Evolutionary conservation across 495 filamentous ascomycete genomes (phyloP).

Genomic region (Talaromyces adpressus): DNA sequence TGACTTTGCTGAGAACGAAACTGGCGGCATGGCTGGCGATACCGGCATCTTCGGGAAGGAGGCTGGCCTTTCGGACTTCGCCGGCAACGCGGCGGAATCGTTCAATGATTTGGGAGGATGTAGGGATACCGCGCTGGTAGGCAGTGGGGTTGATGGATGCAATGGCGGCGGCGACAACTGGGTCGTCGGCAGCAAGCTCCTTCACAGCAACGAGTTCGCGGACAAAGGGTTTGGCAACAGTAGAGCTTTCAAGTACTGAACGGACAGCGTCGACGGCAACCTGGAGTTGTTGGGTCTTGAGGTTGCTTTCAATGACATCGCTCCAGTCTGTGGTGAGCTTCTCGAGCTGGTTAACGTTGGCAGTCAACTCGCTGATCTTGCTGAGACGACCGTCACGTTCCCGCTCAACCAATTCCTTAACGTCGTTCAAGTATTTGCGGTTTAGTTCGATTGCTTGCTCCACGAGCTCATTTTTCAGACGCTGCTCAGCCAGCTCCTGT

Average conservation of each 20-base stretch:
- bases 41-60: constrained; percentile 87
- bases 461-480: constrained; percentile 73
- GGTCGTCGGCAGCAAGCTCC: constrained; percentile 74
- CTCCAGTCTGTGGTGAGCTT: constrained; percentile 78
- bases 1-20: constrained; percentile 77
- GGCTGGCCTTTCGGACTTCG: constrained; percentile 88
- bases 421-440: constrained; percentile 68
- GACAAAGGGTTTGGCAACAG: constrained; percentile 75
- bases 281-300: constrained; percentile 90
- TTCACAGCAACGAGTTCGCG: constrained; percentile 89
- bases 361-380: constrained; percentile 73
- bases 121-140: constrained; percentile 87
- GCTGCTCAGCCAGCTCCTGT: constrained; percentile 69
- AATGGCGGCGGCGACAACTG: constrained; percentile 84
- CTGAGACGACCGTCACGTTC: constrained; percentile 84
- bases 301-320: constrained; percentile 76
- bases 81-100: constrained; percentile 90
- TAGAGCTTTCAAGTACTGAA: constrained; percentile 64
- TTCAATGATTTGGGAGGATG: constrained; percentile 76
- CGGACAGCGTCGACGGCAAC: constrained; percentile 92
- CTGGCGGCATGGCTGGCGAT: constrained; percentile 89
- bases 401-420: constrained; percentile 75
- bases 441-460: constrained; percentile 88
- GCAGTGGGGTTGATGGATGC: constrained; percentile 87
- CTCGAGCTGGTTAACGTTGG: constrained; percentile 72